These are phyloP conservation scores for Coprinopsis marcescibilis DNA, from an alignment of 768 basidiomycete genomes.

Conservation along the genomic window DNA sequence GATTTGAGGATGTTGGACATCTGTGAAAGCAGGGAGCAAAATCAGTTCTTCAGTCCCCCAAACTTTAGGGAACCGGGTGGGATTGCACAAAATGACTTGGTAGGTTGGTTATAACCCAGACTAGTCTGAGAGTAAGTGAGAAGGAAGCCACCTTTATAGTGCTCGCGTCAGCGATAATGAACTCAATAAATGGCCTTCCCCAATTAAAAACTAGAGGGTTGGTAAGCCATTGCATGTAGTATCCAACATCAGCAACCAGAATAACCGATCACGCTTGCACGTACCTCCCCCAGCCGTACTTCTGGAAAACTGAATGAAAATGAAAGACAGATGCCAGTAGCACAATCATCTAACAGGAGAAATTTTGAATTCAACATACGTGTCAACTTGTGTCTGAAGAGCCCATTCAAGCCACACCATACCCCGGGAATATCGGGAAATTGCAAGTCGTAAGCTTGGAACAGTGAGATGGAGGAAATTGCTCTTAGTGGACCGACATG, in stretches of 20 bases:
- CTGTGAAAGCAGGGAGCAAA: slow-evolving; percentile 54
- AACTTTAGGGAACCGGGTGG: slow-evolving; percentile 50
- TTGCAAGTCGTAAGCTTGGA: too few species aligned
- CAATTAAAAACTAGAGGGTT: too few species aligned
- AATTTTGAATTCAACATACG: too few species aligned
- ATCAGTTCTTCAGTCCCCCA: slow-evolving; percentile 60
- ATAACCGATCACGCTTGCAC: background rate
- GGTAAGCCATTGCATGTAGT: background rate
- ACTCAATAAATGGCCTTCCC: background rate
- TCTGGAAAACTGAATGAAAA: background rate
- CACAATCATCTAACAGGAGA: too few species aligned
- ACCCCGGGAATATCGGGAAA: too few species aligned
- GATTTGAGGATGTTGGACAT: slow-evolving; percentile 27
- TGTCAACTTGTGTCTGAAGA: too few species aligned
- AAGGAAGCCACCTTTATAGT: slow-evolving; percentile 32
- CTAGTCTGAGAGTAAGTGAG: background rate
- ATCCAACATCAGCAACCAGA: background rate
- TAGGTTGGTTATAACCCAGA: background rate
- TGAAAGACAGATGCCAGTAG: too few species aligned
- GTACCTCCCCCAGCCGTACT: background rate
- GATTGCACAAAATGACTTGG: slow-evolving; percentile 44
- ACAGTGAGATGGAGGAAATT: too few species aligned
- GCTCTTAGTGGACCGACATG: too few species aligned
- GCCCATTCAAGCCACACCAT: too few species aligned
- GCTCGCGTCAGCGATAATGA: slow-evolving; percentile 35